Evolutionary conservation across 169 alveolate species (phyloP), one percentile per base, ranked within the genome.

Genomic region (Plasmodium knowlesi): DNA sequence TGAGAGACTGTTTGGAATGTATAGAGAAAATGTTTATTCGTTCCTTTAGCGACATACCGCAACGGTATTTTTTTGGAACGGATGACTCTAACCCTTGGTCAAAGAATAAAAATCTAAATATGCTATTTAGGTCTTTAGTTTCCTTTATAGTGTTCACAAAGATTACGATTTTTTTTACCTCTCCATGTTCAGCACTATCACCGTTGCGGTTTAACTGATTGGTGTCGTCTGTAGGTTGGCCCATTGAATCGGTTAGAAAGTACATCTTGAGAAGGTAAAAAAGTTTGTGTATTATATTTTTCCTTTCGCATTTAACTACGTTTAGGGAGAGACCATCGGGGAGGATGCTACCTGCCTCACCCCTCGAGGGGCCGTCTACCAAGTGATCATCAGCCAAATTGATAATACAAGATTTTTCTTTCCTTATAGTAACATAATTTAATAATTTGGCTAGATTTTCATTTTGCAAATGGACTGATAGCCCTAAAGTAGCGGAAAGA

Each of bases 101-200:
- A 39, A 91, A 82, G 76, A 81, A 91, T 82, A 91, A 82, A 22
- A 41, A 74, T 70, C 34, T 25, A 50, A 91, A 91, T 19, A 82
- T 46, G 22, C 46, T 72, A 22, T 32, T 71, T 9, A 82, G 30
- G 57, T 91, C 82, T 53, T 82, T 91, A 30, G 86, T 50, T 22
- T 53, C 34, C 57, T 82, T 91, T 14, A 91, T 91, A 0, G 95
- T 91, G 71, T 91, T 91, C 12, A 91, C 84, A 82, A 91, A 91
- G 28, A 91, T 82, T 16, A 91, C 84, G 9, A 91, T 50, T 82
- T 91, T 91, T 39, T 91, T 91, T 16, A 91, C 25, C 19, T 73
- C 30, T 9, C 70, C 67, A 8, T 70, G 16, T 54, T 78, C 53
- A 71, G 74, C 57, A 14, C 5, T 70, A 9, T 61, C 79, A 32